Evolutionary conservation across 2,329 filamentous ascomycete species (phyloP).

Genomic region (Cucurbitaria berberidis): DNA sequence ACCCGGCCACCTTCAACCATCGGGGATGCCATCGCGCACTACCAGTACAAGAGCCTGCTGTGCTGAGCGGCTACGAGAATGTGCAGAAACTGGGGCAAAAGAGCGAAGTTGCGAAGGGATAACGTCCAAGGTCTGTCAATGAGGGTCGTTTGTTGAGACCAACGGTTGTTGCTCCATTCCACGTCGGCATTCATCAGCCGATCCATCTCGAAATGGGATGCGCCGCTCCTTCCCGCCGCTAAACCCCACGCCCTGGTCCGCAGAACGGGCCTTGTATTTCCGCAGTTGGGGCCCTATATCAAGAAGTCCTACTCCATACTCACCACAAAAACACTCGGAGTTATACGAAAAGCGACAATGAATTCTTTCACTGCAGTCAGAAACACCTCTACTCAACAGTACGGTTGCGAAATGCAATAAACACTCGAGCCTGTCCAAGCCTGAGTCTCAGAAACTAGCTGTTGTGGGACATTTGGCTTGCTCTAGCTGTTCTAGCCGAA

Average conservation of each 20-base stretch:
- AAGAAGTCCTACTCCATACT: too few species aligned
- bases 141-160: neutral
- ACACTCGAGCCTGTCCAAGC: too few species aligned
- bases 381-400: too few species aligned
- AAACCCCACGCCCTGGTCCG: neutral
- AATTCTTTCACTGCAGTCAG: too few species aligned
- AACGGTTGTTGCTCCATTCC: neutral
- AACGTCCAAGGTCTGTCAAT: neutral
- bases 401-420: too few species aligned
- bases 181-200: neutral
- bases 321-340: too few species aligned
- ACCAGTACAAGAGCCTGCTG: neutral
- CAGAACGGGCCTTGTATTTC: too few species aligned
- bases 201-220: neutral
- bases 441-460: too few species aligned
- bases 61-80: neutral
- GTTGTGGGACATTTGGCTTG: too few species aligned
- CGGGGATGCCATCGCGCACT: conserved; percentile 44
- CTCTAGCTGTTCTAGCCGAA: too few species aligned
- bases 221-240: conserved; percentile 1
- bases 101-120: neutral
- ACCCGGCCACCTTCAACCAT: conserved; percentile 43
- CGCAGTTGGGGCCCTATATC: too few species aligned
- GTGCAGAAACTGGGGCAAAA: neutral
- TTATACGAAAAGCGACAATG: too few species aligned